Conservation (phyloP, 108 stramenopile species). For the Mediolabrus comicus region DNA sequence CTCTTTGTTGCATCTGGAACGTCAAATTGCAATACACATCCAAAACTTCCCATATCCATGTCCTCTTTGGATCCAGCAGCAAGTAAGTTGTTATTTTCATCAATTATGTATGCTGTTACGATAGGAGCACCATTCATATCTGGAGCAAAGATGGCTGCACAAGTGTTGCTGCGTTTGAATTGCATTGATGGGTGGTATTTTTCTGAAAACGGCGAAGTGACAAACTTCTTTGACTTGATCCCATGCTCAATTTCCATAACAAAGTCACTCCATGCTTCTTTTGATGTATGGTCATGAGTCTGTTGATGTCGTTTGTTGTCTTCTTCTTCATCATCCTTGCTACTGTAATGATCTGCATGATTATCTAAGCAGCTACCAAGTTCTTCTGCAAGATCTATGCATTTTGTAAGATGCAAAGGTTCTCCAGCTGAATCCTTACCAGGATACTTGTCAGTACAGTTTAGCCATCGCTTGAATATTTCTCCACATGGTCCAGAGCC, state of each 20-base stretch:
- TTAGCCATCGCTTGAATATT: constrained; percentile 44
- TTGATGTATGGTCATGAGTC: constrained; percentile 1
- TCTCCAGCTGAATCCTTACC: constrained; percentile 43
- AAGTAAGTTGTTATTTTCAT: constrained; percentile 36
- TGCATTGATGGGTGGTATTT: constrained; percentile 35
- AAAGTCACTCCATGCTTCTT: constrained; percentile 41
- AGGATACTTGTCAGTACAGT: constrained; percentile 45
- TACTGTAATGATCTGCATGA: constrained; percentile 38
- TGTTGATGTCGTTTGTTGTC: constrained; percentile 10
- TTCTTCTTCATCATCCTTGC: constrained; percentile 17
- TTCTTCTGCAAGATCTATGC: constrained; percentile 31
- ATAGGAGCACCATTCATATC: constrained; percentile 16
- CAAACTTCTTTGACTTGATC: constrained; percentile 15
- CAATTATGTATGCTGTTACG: constrained; percentile 51
- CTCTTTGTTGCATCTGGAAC: constrained; percentile 14
- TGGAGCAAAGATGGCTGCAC: constrained; percentile 40
- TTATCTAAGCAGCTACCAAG: constrained; percentile 45
- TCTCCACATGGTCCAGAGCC: constrained; percentile 51
- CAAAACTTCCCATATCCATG: constrained; percentile 40
- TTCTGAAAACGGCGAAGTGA: constrained; percentile 33
- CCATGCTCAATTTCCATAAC: constrained; percentile 46
- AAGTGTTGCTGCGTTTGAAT: constrained; percentile 29
- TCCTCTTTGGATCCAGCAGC: constrained; percentile 57
- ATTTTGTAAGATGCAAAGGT: constrained; percentile 39
- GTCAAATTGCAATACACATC: constrained; percentile 39